phyloP scores from a whole-genome alignment of 495 filamentous ascomycete genomes.

The Acidomyces sp. region DNA sequence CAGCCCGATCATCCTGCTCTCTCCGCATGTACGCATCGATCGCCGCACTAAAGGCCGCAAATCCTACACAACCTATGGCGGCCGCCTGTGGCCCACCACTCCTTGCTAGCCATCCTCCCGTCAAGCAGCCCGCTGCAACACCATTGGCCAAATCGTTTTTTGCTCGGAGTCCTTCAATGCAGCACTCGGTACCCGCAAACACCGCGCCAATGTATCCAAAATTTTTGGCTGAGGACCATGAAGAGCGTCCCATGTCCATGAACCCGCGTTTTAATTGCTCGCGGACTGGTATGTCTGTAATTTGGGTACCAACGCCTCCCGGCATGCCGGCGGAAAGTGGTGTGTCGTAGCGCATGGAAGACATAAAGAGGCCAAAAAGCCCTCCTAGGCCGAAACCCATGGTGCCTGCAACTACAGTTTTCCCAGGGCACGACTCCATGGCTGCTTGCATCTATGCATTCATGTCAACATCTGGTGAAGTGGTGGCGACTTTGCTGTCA shows the following conservation, averaged over 20 bases:
- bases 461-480: not conserved
- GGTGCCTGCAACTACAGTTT: conserved; percentile 67
- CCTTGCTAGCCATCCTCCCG: conserved; percentile 71
- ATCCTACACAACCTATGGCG: conserved; percentile 78
- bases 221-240: conserved; percentile 79
- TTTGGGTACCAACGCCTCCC: conserved; percentile 38
- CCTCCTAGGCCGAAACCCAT: conserved; percentile 87
- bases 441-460: conserved; percentile 52
- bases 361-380: conserved; percentile 92
- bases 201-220: conserved; percentile 85
- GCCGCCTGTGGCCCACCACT: conserved; percentile 85
- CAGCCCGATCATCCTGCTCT: conserved; percentile 21
- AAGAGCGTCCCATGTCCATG: conserved; percentile 81
- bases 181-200: conserved; percentile 87
- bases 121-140: conserved; percentile 76
- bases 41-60: conserved; percentile 87
- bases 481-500: not conserved
- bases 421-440: conserved; percentile 82
- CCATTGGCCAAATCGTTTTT: conserved; percentile 92
- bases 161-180: conserved; percentile 75
- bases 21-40: conserved; percentile 74
- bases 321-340: conserved; percentile 49
- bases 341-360: conserved; percentile 87
- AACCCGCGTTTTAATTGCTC: conserved; percentile 75
- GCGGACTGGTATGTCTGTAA: conserved; percentile 49